A percentile compares a stretch with the other conserved stretches of the same genome.
These are phyloP conservation scores for Sclerotiophoma versabilis DNA, from an alignment of 2,329 filamentous ascomycete genomes.

Conservation along the genomic window DNA sequence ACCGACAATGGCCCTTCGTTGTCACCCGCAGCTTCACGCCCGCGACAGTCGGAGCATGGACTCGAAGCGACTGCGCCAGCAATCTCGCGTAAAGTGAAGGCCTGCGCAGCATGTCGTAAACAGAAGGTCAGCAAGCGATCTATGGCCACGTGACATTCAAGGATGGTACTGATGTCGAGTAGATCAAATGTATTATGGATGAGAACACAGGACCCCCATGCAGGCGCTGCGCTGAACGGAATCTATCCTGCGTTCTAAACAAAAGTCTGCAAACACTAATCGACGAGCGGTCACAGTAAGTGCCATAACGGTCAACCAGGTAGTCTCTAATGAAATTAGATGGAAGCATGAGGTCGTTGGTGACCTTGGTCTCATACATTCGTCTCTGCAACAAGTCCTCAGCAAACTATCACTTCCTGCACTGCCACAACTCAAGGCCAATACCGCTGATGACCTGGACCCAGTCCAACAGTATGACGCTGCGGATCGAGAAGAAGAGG, in stretches of 20 bases:
- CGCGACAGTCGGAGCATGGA: constrained; percentile 17
- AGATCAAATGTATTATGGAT: constrained; percentile 62
- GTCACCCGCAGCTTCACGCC: constrained; percentile 19
- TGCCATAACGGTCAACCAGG: background rate
- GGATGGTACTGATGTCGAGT: constrained; percentile 2
- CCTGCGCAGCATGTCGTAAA: constrained; percentile 62
- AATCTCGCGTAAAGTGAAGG: constrained; percentile 48
- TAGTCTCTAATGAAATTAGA: constrained; percentile 14
- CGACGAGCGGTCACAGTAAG: constrained; percentile 52
- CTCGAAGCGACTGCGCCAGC: constrained; percentile 23
- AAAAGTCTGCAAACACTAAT: constrained; percentile 60
- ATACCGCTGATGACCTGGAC: constrained; percentile 16
- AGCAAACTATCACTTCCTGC: constrained; percentile 49
- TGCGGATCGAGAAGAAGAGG: constrained; percentile 48
- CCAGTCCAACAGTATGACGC: constrained; percentile 38
- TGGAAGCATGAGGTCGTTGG: constrained; percentile 35
- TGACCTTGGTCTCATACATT: constrained; percentile 43
- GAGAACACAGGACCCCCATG: constrained; percentile 55
- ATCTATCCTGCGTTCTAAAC: constrained; percentile 60
- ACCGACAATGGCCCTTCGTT: constrained; percentile 23
- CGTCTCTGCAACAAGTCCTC: constrained; percentile 52
- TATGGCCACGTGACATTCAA: background rate
- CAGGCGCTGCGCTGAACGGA: constrained; percentile 58
- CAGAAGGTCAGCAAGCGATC: constrained; percentile 50
- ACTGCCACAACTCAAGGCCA: constrained; percentile 46